Conservation (phyloP, 352 stramenopile genomes). For the Phytophthora citricola region DNA sequence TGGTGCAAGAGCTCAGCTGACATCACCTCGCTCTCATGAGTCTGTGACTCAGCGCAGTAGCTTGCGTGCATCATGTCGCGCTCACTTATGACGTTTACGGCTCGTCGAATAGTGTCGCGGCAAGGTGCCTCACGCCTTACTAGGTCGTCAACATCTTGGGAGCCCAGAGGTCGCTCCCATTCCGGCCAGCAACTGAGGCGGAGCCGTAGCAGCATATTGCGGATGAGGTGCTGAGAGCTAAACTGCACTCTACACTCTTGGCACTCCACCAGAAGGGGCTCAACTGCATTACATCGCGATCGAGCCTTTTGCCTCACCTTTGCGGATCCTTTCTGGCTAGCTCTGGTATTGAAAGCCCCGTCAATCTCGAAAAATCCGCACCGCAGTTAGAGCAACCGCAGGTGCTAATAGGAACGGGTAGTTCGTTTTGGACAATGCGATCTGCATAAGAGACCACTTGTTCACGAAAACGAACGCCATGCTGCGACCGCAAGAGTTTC, state of each 20-base stretch:
- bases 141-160: conserved; percentile 7
- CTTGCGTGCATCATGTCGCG: conserved; percentile 1
- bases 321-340: neutral
- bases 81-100: neutral
- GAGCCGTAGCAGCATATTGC: conserved; percentile 1
- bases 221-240: conserved; percentile 13
- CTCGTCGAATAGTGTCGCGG: neutral
- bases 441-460: neutral
- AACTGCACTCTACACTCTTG: neutral
- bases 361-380: neutral
- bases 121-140: neutral
- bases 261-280: conserved; percentile 7
- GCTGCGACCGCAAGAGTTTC: neutral
- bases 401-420: neutral
- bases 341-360: neutral
- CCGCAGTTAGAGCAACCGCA: neutral
- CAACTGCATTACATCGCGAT: neutral
- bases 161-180: conserved; percentile 1
- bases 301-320: neutral
- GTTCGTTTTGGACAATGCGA: neutral
- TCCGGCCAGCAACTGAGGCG: conserved; percentile 5
- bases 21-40: neutral
- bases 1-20: neutral
- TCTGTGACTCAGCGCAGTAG: neutral
- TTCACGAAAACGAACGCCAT: neutral